A percentile compares a stretch with the other conserved stretches of the same genome.
phyloP scores from a whole-genome alignment of 306 rosid genomes.

The Castanea sativa region DNA sequence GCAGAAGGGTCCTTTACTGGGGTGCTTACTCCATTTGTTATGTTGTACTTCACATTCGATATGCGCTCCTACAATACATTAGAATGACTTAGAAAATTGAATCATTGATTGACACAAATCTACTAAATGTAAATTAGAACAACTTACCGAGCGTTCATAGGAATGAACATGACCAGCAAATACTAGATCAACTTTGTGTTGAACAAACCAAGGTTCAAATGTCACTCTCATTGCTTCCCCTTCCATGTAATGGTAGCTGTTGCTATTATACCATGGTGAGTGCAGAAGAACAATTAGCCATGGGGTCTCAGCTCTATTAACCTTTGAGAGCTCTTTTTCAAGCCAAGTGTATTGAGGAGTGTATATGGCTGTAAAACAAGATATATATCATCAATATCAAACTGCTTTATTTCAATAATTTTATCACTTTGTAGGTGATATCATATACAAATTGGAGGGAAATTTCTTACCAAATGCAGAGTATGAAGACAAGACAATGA shows the following conservation, averaged over 20 bases:
- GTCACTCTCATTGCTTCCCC: too few relatives aligned
- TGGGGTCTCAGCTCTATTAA: neutral
- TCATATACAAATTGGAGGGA: neutral
- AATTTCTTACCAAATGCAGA: slow-evolving; percentile 61
- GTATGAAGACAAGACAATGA: slow-evolving; percentile 77
- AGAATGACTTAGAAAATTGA: neutral
- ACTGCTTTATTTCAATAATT: neutral
- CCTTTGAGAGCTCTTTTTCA: neutral
- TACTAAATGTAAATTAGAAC: too few relatives aligned
- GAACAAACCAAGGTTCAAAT: too few relatives aligned
- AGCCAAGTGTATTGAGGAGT: slow-evolving; percentile 3
- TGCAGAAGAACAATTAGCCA: slow-evolving; percentile 7
- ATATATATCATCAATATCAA: neutral
- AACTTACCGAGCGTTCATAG: neutral
- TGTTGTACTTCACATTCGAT: slow-evolving; percentile 23
- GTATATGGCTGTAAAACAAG: neutral
- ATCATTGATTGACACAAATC: too few relatives aligned
- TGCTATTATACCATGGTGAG: slow-evolving; percentile 1
- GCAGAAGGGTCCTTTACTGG: slow-evolving; percentile 21
- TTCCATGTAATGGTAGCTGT: neutral
- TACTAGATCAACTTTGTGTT: too few relatives aligned
- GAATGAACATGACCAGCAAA: too few relatives aligned
- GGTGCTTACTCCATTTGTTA: slow-evolving; percentile 18
- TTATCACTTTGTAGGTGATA: neutral
- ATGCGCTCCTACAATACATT: slow-evolving; percentile 11